Base-by-base conservation (phyloP, 2,329 filamentous ascomycete genomes). In the Aotearoamyces nothofagi region DNA sequence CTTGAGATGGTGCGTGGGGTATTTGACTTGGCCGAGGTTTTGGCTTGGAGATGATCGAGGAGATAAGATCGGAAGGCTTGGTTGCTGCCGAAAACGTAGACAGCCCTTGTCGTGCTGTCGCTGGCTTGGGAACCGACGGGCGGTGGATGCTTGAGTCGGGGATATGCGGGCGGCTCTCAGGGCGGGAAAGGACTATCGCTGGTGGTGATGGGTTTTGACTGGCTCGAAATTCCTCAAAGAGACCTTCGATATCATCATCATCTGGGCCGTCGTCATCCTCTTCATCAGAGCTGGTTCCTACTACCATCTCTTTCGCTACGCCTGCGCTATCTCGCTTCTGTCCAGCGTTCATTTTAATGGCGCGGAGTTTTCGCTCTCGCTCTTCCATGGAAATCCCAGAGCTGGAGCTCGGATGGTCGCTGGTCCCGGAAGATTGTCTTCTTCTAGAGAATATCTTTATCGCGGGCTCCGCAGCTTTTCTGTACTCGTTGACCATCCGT, bases 401-500 rank as follows among this genome's bases (percentile, higher is more conserved):
- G n/a, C 38, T 28, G 3, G 32, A 34, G 6, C 35, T 38, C 14
- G 24, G 33, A n/a, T 39, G 42, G 12, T 39, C 37, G 24, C 13
- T 22, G 8, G 19, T 22, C 19, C 19, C n/a, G 24, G n/a, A 9
- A 28, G 26, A 6, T 31, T 29, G 29, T 40, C 22, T 38, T 41
- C 15, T 30, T 41, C 6, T 36, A 28, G 55, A 56, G 26, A 60
- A 27, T 7, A 50, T 44, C 33, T 35, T 44, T 3, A 48, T 26
- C 9, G 39, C 30, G 47, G 31, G 55, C 30, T 57, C 51, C 7
- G 43, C 42, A 9, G 57, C 56, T 25, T 60, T 59, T 15, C 60
- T 55, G 26, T 62, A 55, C 28, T 69, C 66, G 27, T 61, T 55
- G 5, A 68, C 43, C 66, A 74, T 68, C 28, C 56, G 57, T 2